Base-by-base conservation (phyloP, 2,329 filamentous ascomycete genomes). In the Aspergillus carbonarius region DNA sequence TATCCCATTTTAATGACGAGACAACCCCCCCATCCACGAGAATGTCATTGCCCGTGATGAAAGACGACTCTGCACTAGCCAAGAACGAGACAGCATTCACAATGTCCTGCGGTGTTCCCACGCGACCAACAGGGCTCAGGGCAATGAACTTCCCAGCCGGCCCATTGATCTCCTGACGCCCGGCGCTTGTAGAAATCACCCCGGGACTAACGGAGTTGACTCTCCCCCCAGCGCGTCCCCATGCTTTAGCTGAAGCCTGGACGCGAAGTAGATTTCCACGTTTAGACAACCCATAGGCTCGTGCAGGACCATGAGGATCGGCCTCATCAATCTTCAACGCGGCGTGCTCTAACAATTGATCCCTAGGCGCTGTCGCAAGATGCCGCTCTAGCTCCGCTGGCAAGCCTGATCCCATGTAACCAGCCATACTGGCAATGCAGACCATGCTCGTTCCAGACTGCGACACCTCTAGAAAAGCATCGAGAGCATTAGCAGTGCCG, bases 201-300 rank as follows among this genome's bases (percentile, higher is more conserved):
- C 59, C 59, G 2, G 59, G 59, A 23, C 59, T 58, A 15, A 60
- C 44, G 6, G 59, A 48, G 35, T 55, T 60, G 9, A 60, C 49
- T 18, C 59, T 40, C 7, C 25, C 59, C 3, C 51, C 55, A 17
- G 23, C 49, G n/a, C 34, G 27, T 9, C 44, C 59, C 55, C 55
- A 60, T 12, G 44, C 44, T n/a, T 13, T 20, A 3, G 55, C 55
- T 9, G 55, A 34, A 9, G 59, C 55, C 23, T 60, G 49, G 4
- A 60, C 59, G 5, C 55, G 59, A 15, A 60, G 30, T 5, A 58
- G 42, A 49, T 60, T 60, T 12, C 55, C 55, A 1, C 50, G 55
- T 17, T 60, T 58, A 2, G 59, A 58, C 18, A 51, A 25, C 0
- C 34, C 35, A 27, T 60, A 58, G 12, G 59, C 51, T 6, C 18